Percentiles rank a stretch among this genome's conserved stretches.
Conservation (phyloP, 1,284 basidiomycete genomes). For the Hymenochaete sp. region DNA sequence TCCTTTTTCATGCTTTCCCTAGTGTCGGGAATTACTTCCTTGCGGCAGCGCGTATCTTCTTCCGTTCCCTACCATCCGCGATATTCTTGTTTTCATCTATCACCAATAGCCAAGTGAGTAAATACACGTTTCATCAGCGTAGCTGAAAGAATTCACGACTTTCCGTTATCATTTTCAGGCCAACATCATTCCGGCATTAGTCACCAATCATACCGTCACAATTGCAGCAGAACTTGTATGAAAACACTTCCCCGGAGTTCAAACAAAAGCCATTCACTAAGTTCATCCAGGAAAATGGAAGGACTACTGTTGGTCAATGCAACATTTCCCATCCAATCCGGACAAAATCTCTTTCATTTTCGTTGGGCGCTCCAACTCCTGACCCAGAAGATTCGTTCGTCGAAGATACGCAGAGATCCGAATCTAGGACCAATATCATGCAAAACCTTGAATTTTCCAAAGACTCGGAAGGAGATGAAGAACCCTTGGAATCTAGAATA, state of each 20-base stretch:
- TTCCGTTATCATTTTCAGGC: conserved; percentile 38
- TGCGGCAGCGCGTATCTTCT: conserved; percentile 78
- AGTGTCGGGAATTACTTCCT: conserved; percentile 87
- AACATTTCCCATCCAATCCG: conserved; percentile 90
- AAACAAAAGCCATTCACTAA: conserved; percentile 4
- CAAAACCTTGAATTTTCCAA: conserved; percentile 66
- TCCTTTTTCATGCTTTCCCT: background rate
- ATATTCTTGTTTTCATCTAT: conserved; percentile 95
- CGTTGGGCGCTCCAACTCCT: conserved; percentile 28
- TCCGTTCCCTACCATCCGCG: conserved; percentile 85
- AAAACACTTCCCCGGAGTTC: conserved; percentile 15
- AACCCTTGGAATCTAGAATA: conserved; percentile 16
- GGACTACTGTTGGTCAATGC: conserved; percentile 86
- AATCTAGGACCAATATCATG: no score
- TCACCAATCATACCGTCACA: conserved; percentile 95
- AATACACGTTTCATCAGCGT: conserved; percentile 4
- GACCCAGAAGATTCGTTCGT: conserved; percentile 46
- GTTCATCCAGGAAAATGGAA: conserved; percentile 58
- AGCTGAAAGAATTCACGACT: no score
- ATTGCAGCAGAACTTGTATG: conserved; percentile 88
- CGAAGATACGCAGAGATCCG: conserved; percentile 45
- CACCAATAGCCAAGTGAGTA: conserved; percentile 58
- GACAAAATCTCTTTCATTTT: conserved; percentile 26
- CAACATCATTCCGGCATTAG: conserved; percentile 80
- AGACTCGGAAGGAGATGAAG: conserved; percentile 25